Evolutionary conservation across 176 grass and related monocot genomes (phyloP), one percentile per base, ranked within the genome.

Genomic region (Oryza rufipogon): DNA sequence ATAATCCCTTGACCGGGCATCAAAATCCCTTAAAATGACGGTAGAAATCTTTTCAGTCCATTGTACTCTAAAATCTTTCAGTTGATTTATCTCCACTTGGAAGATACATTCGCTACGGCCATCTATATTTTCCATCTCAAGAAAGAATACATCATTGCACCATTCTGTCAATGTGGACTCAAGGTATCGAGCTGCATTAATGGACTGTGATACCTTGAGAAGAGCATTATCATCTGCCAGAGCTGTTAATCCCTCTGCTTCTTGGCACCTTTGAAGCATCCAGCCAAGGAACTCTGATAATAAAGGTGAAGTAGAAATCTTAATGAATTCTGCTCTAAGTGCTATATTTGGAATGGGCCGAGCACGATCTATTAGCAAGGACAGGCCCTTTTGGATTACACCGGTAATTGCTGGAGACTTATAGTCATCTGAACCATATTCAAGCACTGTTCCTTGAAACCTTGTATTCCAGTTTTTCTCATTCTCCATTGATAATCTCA

Each of bases 171-270:
- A 83, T 2, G 46, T 91, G 26, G 76, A 94, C 61, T 99, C 93
- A 0, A 91, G 72, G 42, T 81, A 86, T 22, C 81, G 70, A 66
- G 93, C 89, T 49, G 91, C 91, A 86, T 99, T 99, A 66, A 99
- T 86, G 72, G 81, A 94, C 2, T 90, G 81, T n/a, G 88, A 91
- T 13, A 96, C 93, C 79, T 94, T 94, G 34, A 94, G 48, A 72
- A 94, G 14, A 46, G 93, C 89, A 88, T 81, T 77, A 89, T 96
- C 93, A 92, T 99, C 91, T 42, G 93, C 92, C 78, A 99, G 82
- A 83, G 96, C 96, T 73, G 91, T 99, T 47, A 99, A 83, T 7
- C 93, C 96, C 81, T 99, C 96, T 36, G 91, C 96, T 85, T 99
- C 96, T 88, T 99, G 96, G 90, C 93, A 99, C 74, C 88, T 94